Evolutionary conservation across 73 alveolate species (phyloP).

Genomic region (Uronychia setigera): DNA sequence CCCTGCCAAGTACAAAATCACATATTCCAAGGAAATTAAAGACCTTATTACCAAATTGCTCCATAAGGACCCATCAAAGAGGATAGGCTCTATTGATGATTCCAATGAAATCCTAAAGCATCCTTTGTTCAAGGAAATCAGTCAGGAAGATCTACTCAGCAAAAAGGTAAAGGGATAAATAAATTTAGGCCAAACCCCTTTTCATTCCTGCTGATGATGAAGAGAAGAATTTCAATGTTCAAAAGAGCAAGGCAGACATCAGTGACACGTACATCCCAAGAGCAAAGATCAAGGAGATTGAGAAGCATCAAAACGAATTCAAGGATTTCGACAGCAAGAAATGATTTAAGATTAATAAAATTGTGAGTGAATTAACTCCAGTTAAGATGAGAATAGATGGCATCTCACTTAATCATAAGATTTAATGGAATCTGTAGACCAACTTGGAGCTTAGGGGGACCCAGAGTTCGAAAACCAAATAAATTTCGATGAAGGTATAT

Average conservation of each 20-base stretch:
- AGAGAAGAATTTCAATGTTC: background rate
- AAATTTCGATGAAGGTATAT: slow-evolving; percentile 9
- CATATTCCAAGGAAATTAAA: slow-evolving; percentile 48
- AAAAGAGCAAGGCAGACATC: background rate
- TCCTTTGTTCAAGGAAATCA: slow-evolving; percentile 79
- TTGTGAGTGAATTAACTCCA: no score
- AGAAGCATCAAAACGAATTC: no score
- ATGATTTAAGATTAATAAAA: no score
- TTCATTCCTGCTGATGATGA: background rate
- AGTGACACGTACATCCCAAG: background rate
- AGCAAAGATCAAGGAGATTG: no score
- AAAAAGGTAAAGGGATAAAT: background rate
- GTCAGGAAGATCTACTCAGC: slow-evolving; percentile 48
- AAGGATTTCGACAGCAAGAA: no score
- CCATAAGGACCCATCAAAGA: slow-evolving; percentile 78
- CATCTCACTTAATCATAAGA: no score
- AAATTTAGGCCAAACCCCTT: background rate
- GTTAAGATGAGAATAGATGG: no score
- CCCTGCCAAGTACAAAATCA: background rate
- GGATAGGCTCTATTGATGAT: slow-evolving; percentile 73
- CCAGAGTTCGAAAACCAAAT: slow-evolving; percentile 17
- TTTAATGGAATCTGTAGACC: no score
- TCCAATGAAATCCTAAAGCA: slow-evolving; percentile 75
- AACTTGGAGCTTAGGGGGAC: background rate
- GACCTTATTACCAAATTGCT: slow-evolving; percentile 75